Base-by-base conservation (phyloP, 2,329 filamentous ascomycete genomes). In the Diaporthe destruens region DNA sequence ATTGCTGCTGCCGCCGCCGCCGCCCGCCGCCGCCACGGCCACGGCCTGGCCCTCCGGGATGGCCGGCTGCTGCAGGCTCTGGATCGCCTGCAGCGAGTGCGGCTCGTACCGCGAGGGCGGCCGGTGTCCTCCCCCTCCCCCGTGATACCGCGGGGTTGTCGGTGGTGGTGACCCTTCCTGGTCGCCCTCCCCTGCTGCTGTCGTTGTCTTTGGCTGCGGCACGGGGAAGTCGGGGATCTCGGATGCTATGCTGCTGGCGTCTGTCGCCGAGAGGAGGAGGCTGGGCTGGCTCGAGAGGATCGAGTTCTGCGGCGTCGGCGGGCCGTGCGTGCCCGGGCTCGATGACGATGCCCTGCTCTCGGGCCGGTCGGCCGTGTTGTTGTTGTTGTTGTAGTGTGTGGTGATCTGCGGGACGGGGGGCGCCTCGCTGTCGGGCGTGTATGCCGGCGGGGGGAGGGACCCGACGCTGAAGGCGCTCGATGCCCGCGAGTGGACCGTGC, bases 41-140 rank as follows among this genome's bases (percentile, higher is more conserved):
- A 73, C 72, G 32, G 67, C 72, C 11, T 71, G 59, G 72, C 67
- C 25, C 32, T 73, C 72, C 12, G 72, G 72, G 49, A 73, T 73
- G 44, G 59, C 67, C 34, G 65, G 39, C 23, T 47, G 36, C 32
- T 69, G 72, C 12, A 74, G 69, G 29, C 29, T 69, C 25, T 72
- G 59, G 42, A 67, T 55, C 5, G 71, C 49, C 44, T 70, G 71
- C 2, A 55, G 20, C 2, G 65, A 65, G 39, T 72, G 72, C 3
- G 59, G 54, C 20, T 71, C 69, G 42, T 29, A 53, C n/a, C 69
- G 69, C 12, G 56, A 63, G 61, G 29, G 34, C 12, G 57, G 61
- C 16, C 72, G 69, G n/a, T 69, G 63, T 5, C 61, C n/a, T n/a
- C n/a, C n/a, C n/a, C n/a, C n/a, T n/a, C n/a, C n/a, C n/a, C n/a